These are phyloP conservation scores for Xenosphaeropsis pyriputrescens DNA, from an alignment of 2,329 filamentous ascomycete species.

Conservation along the genomic window DNA sequence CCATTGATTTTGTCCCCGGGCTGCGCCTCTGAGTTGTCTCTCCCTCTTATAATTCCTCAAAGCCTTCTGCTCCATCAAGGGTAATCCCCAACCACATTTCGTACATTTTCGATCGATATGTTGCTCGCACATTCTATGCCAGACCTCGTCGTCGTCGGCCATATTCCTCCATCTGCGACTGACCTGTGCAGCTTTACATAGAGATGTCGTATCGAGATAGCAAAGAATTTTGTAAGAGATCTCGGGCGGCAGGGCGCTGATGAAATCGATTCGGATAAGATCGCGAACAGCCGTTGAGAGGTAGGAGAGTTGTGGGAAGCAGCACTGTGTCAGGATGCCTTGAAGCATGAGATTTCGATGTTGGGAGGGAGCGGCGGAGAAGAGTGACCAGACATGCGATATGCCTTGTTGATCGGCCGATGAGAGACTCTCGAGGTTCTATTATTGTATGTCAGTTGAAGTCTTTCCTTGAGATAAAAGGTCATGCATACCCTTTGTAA, in stretches of 20 bases:
- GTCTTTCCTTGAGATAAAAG: too few relatives aligned
- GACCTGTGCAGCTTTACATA: conserved; percentile 93
- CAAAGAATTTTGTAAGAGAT: conserved; percentile 87
- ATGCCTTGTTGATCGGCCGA: conserved; percentile 87
- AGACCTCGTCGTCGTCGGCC: conserved; percentile 95
- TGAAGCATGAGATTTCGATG: conserved; percentile 94
- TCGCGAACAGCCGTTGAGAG: conserved; percentile 84
- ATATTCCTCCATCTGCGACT: conserved; percentile 76
- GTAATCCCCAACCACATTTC: conserved; percentile 91
- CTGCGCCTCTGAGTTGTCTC: conserved; percentile 55
- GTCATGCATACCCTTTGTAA: conserved; percentile 60
- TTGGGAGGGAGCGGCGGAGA: conserved; percentile 87
- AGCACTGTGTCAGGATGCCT: conserved; percentile 91
- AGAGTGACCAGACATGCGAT: conserved; percentile 93
- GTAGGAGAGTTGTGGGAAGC: conserved; percentile 90
- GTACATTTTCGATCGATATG: conserved; percentile 89
- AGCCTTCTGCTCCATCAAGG: conserved; percentile 75
- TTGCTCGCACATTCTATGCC: conserved; percentile 97
- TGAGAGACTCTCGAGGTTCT: conserved; percentile 73
- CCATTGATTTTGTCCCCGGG: conserved; percentile 37
- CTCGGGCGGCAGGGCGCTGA: conserved; percentile 77
- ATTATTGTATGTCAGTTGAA: conserved; percentile 5
- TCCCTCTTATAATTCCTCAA: conserved; percentile 77
- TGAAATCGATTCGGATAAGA: conserved; percentile 93
- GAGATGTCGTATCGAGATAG: conserved; percentile 81